Evolutionary conservation across 495 filamentous ascomycete species (phyloP).

Genomic region (Daldinia bambusicola): DNA sequence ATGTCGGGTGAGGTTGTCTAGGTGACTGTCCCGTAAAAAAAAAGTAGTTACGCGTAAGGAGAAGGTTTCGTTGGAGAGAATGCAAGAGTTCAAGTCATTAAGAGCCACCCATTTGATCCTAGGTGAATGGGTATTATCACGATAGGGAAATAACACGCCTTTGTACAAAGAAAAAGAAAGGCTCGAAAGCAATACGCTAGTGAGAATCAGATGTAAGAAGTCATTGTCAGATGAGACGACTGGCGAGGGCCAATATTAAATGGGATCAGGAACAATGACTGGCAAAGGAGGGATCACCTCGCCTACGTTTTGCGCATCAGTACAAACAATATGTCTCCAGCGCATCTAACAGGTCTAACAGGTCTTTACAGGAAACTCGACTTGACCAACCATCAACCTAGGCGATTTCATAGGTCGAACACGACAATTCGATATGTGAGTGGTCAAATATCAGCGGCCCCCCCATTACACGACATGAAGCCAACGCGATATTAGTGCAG

Average conservation of each 20-base stretch:
- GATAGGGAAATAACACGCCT: constrained; percentile 12
- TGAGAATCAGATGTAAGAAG: constrained; percentile 23
- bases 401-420: constrained; percentile 13
- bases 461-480: constrained; percentile 31
- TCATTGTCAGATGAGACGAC: constrained; percentile 31
- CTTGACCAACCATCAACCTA: constrained; percentile 23
- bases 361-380: constrained; percentile 14
- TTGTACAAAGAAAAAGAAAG: constrained; percentile 33
- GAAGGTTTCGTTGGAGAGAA: constrained; percentile 12
- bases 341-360: constrained; percentile 4
- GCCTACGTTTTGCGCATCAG: constrained; percentile 23
- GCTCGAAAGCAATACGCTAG: constrained; percentile 23
- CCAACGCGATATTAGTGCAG: constrained; percentile 24
- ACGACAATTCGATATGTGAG: constrained; percentile 29
- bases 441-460: constrained; percentile 16
- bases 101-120: constrained; percentile 22
- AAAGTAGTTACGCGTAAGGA: constrained; percentile 8
- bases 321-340: constrained; percentile 12
- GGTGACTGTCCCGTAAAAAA: not conserved
- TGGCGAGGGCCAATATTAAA: constrained; percentile 32
- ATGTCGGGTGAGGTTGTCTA: constrained; percentile 11
- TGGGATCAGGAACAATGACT: constrained; percentile 28
- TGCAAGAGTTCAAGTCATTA: constrained; percentile 26
- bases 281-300: constrained; percentile 17
- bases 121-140: constrained; percentile 26